These are phyloP conservation scores for Licmophora abbreviata DNA, from an alignment of 108 stramenopile species.

Conservation along the genomic window DNA sequence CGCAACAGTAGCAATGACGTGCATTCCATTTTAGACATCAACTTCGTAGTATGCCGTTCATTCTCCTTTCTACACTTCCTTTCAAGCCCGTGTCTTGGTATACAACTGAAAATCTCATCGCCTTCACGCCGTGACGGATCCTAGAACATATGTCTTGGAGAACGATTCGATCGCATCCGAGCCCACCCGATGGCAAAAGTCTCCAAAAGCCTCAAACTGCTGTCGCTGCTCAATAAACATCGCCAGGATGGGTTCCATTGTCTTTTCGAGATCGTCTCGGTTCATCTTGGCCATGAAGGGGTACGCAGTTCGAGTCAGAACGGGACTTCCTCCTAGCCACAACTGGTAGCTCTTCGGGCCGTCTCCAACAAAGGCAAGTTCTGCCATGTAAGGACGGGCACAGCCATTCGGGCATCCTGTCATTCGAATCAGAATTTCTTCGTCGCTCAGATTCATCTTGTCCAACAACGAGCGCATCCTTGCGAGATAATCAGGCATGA, in stretches of 20 bases:
- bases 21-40: neutral
- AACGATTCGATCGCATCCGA: slow-evolving; percentile 71
- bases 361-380: slow-evolving; percentile 96
- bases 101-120: neutral
- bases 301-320: slow-evolving; percentile 85
- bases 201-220: slow-evolving; percentile 87
- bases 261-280: slow-evolving; percentile 63
- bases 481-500: slow-evolving; percentile 86
- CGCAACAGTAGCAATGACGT: neutral
- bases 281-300: slow-evolving; percentile 88
- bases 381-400: slow-evolving; percentile 98
- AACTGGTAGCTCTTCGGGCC: slow-evolving; percentile 91
- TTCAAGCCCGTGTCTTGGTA: too few species aligned
- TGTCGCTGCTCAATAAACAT: slow-evolving; percentile 77
- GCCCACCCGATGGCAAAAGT: slow-evolving; percentile 84
- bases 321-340: slow-evolving; percentile 94
- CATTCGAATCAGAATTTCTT: slow-evolving; percentile 95
- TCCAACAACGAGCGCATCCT: slow-evolving; percentile 78
- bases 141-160: slow-evolving; percentile 21
- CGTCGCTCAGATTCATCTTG: slow-evolving; percentile 77
- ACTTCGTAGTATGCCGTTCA: too few species aligned
- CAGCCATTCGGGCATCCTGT: slow-evolving; percentile 99
- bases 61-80: too few species aligned
- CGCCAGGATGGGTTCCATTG: slow-evolving; percentile 84
- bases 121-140: slow-evolving; percentile 29